A percentile compares a stretch with the other conserved stretches of the same genome.
phyloP scores from a whole-genome alignment of 2,329 filamentous ascomycete species.

The Colletotrichum sp. region DNA sequence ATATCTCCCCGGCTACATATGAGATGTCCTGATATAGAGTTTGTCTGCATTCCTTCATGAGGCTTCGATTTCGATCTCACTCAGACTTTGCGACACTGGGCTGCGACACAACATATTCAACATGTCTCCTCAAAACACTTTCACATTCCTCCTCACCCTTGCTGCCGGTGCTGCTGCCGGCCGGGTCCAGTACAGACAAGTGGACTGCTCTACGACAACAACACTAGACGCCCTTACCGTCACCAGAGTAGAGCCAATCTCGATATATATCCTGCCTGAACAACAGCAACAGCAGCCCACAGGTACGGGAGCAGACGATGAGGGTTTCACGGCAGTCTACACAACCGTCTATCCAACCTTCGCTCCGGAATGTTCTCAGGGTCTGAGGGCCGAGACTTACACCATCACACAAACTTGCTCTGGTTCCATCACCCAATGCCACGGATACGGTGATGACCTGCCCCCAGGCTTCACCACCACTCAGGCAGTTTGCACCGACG shows the following conservation, averaged over 20 bases:
- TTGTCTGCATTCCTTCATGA: slow-evolving; percentile 15
- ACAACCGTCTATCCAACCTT: slow-evolving; percentile 15
- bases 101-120: background rate
- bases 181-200: slow-evolving; percentile 5
- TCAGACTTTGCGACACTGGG: background rate
- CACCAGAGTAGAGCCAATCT: slow-evolving; percentile 16
- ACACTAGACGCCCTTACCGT: slow-evolving; percentile 13
- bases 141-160: slow-evolving; percentile 4
- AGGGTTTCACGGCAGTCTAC: slow-evolving; percentile 3
- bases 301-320: background rate
- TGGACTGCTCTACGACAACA: slow-evolving; percentile 1
- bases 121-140: slow-evolving; percentile 4
- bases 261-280: slow-evolving; percentile 7
- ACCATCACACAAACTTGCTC: slow-evolving; percentile 18
- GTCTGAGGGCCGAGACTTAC: slow-evolving; percentile 8
- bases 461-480: slow-evolving; percentile 13
- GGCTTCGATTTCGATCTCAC: background rate
- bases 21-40: slow-evolving; percentile 16
- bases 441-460: background rate
- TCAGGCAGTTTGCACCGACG: slow-evolving; percentile 3
- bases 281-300: background rate
- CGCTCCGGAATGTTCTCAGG: background rate
- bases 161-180: slow-evolving; percentile 2
- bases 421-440: slow-evolving; percentile 5
- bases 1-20: background rate